Base-by-base conservation (phyloP, 257 asterid species). In the Plectranthus barbatus region DNA sequence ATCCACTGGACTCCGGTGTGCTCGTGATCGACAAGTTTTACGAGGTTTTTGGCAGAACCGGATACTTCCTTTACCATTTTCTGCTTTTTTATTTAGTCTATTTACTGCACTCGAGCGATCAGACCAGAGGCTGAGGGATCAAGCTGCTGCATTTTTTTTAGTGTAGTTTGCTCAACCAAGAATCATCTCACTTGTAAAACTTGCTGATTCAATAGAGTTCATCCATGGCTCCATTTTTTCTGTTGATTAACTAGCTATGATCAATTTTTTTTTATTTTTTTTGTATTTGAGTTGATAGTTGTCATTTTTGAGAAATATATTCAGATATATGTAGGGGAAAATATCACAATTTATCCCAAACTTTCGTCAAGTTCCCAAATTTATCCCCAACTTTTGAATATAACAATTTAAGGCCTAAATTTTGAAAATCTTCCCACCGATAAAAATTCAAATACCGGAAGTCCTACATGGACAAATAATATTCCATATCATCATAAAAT, bases 21-120 rank as follows among this genome's bases (percentile, higher is more conserved):
- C 96, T 89, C 21, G 95, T 89, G 60, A 77, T 86, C 49, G 99
- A 92, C 83, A 92, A 92, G 72, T 92, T 92, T 73, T 85, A 82
- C 17, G 94, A 92, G 76, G 70, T 70, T 54, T 62, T 70, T 74
- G 73, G 41, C 13, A 76, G 72, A 54, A 61, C 17, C 19, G 34
- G 53, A 10, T 39, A 5, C n/a, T 56, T 61, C 59, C 50, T 42
- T 23, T 14, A 45, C n/a, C n/a, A n/a, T n/a, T n/a, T n/a, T n/a
- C n/a, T n/a, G n/a, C n/a, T 36, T 3, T 36, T 36, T 36, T 36
- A 7, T 36, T 3, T 36, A 26, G 24, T 62, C 44, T 20, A 14
- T 18, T 65, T 52, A 42, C 1, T 14, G 66, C 39, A 37, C 9
- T 26, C 34, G 34, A 17, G 34, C 14, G 24, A 11, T 62, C 18